Base-by-base conservation (phyloP, 306 rosid species). In the Myrica gale region DNA sequence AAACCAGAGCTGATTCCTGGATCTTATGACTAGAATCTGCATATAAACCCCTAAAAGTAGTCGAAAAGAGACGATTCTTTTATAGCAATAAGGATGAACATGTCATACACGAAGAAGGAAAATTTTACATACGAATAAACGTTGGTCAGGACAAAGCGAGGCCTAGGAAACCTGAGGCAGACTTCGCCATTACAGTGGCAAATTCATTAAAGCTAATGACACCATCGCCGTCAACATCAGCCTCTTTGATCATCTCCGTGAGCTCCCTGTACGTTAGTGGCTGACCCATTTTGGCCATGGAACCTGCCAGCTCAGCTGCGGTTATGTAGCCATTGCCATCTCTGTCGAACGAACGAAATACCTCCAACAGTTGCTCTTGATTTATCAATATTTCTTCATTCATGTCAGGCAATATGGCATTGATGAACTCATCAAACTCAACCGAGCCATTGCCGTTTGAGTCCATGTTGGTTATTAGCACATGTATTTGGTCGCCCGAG, bases 281-380 rank as follows among this genome's bases (percentile, higher is more conserved):
- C 51, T 91, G 98, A 0, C 98, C 97, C 92, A 93, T 87, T 76
- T 88, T 93, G 42, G 97, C 93, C 98, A 91, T 90, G 4, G 96
- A 88, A 4, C 89, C 87, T 0, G 97, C 98, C 20, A 93, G 78
- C 76, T 93, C 97, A 0, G 92, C 92, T 0, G 97, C 96, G 0
- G 98, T 80, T 2, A 91, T 91, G 48, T 69, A 85, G 4, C 97
- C 97, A 6, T 93, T 93, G 0, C 96, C 91, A 5, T 93, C 98
- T 0, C 93, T 88, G 50, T 93, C 98, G 8, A 93, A 93, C 67
- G 88, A 82, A 72, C 85, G 87, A 53, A 93, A 93, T 42, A 91
- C 87, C 60, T 85, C 86, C 3, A 85, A 68, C 5, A 91, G 90
- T 37, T 86, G 89, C 67, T 90, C 89, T 54, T 91, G 91, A 73